These are phyloP conservation scores for Trypanosoma avium DNA, from an alignment of 208 protist species.

Conservation along the genomic window DNA sequence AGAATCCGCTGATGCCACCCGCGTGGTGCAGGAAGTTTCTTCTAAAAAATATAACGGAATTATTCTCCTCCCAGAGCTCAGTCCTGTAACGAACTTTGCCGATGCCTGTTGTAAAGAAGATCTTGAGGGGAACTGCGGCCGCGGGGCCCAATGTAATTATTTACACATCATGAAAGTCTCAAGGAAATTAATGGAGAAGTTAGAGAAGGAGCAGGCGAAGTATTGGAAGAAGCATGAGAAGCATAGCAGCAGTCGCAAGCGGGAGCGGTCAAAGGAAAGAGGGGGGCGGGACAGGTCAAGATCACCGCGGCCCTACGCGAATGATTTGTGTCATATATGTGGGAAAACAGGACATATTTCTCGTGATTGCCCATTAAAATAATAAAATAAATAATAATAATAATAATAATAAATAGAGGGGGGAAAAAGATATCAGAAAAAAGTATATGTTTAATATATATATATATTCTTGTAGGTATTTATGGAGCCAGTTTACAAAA, in stretches of 20 bases:
- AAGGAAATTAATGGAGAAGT: constrained; percentile 78
- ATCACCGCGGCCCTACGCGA: constrained; percentile 21
- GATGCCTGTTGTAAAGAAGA: constrained; percentile 98
- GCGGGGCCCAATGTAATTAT: constrained; percentile 98
- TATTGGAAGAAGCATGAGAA: constrained; percentile 67
- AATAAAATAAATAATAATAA: constrained; percentile 19
- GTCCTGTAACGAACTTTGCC: constrained; percentile 97
- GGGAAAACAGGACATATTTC: constrained; percentile 58
- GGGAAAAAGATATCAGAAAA: constrained; percentile 12
- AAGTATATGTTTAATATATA: too few species aligned
- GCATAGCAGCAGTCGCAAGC: constrained; percentile 49
- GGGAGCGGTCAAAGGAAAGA: constrained; percentile 39
- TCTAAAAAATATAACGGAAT: constrained; percentile 88
- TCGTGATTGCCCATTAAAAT: constrained; percentile 67
- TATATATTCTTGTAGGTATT: too few species aligned
- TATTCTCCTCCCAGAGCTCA: constrained; percentile 93
- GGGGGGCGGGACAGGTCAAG: constrained; percentile 26
- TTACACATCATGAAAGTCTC: constrained; percentile 95
- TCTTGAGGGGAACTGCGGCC: constrained; percentile 90
- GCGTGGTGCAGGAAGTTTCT: constrained; percentile 79
- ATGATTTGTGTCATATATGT: constrained; percentile 66
- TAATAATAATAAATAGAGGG: background rate
- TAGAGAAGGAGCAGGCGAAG: constrained; percentile 85
- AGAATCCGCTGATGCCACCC: constrained; percentile 83
- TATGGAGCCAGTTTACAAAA: too few species aligned